Conservation (phyloP, 2,329 filamentous ascomycete species). For the Dactylellina haptotyla region DNA sequence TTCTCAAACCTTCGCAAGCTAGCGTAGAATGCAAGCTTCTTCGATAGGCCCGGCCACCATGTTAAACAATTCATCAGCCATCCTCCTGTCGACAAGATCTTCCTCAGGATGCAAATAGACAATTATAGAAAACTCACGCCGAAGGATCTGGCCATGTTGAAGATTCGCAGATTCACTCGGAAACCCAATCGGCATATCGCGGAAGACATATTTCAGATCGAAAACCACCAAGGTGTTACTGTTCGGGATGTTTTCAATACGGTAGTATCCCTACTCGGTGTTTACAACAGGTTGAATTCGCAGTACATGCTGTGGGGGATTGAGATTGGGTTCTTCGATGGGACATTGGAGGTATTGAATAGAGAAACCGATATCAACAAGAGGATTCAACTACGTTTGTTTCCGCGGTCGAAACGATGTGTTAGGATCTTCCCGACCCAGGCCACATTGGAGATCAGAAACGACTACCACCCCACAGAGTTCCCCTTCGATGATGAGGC, state of each 20-base stretch:
- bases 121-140: neutral
- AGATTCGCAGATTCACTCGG: neutral
- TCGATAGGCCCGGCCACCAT: neutral
- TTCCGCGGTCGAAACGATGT: slow-evolving; percentile 1
- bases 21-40: neutral
- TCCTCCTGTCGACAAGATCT: slow-evolving; percentile 20
- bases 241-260: neutral
- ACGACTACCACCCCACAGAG: neutral
- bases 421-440: slow-evolving; percentile 21
- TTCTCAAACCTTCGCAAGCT: neutral
- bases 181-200: neutral
- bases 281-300: slow-evolving; percentile 1
- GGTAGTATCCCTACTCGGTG: neutral
- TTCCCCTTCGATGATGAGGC: no score
- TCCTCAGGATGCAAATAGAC: slow-evolving; percentile 4
- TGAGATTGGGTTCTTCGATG: slow-evolving; percentile 21
- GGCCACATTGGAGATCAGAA: slow-evolving; percentile 14
- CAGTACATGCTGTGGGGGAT: slow-evolving; percentile 22
- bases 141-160: neutral
- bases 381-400: neutral
- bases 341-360: neutral
- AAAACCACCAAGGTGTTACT: slow-evolving; percentile 2
- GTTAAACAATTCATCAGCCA: slow-evolving; percentile 5
- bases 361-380: neutral
- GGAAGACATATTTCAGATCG: slow-evolving; percentile 21